Base-by-base conservation (phyloP, 1,284 basidiomycete genomes). In the Sparassis latifolia region DNA sequence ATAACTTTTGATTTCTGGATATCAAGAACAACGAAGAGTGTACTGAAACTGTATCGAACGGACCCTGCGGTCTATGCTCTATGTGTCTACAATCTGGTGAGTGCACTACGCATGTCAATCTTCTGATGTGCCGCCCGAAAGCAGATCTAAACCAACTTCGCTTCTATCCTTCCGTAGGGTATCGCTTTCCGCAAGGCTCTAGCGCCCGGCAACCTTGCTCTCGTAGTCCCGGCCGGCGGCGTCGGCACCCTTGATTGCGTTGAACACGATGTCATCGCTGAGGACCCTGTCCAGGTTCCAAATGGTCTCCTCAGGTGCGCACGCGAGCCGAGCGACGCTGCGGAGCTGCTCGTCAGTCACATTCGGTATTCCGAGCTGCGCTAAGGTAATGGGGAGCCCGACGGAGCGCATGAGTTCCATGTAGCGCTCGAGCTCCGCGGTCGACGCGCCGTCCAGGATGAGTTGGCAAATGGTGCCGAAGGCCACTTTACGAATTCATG, bases 401-500 rank as follows among this genome's bases (percentile, higher is more conserved):
- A 68, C 65, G 42, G 64, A 65, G 48, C 62, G 59, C 64, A 68
- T 64, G 52, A 67, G 60, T 42, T 48, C 57, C 54, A 68, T 59
- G 62, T 68, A 68, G 32, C 61, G 61, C 53, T 67, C 65, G 42
- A 67, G 55, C 54, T 64, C 62, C 6, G 56, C 47, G 1, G 58
- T 56, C 12, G 62, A 45, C 4, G 58, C 53, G 33, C 58, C 57
- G 56, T 63, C 60, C 40, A 68, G 59, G 46, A 68, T 55, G 41
- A 68, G 64, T 53, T 68, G 66, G 50, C 61, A 63, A 27, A 68
- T 58, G 5, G 60, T 65, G 27, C 66, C 66, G 53, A 68, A 68
- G 20, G 65, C 65, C 44, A 66, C 65, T 12, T 6, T 12, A 37
- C 35, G 35, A 12, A 37, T 20, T 20, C 20, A 20, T 37, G 12